Conservation (phyloP, 2,329 filamentous ascomycete genomes). For the Cordyceps fumosorosea region DNA sequence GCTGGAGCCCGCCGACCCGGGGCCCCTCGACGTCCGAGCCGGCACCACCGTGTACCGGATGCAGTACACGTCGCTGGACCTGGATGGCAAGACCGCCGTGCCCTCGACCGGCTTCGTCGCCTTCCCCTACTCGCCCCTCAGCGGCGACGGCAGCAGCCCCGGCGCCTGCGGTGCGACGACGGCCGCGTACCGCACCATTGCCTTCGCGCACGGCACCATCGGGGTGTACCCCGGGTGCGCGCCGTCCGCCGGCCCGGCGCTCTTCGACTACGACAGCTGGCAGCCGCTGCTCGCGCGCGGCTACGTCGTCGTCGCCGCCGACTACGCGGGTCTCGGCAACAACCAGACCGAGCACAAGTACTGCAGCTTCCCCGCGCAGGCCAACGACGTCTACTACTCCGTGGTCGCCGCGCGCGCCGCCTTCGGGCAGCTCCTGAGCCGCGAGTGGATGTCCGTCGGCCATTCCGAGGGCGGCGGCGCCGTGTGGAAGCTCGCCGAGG, state of each 20-base stretch:
- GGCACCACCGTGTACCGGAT: conserved; percentile 16
- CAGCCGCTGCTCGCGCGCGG: conserved; percentile 9
- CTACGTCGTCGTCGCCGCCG: conserved; percentile 18
- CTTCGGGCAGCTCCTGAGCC: conserved; percentile 9
- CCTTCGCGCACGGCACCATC: conserved; percentile 17
- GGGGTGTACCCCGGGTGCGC: conserved; percentile 16
- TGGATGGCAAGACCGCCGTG: conserved; percentile 10
- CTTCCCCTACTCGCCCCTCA: background rate
- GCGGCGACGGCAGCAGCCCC: too few relatives aligned
- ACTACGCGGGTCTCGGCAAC: conserved; percentile 19
- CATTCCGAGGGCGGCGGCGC: conserved; percentile 18
- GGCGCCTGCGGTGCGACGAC: too few relatives aligned
- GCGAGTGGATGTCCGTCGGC: conserved; percentile 15
- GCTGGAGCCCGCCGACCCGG: conserved; percentile 13
- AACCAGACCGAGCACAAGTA: conserved; percentile 18
- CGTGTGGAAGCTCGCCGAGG: conserved; percentile 18
- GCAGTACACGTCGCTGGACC: conserved; percentile 18
- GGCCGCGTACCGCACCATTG: conserved; percentile 6
- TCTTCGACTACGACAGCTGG: conserved; percentile 16
- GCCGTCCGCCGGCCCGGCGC: conserved; percentile 12
- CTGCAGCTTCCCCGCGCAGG: conserved; percentile 13
- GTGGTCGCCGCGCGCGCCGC: conserved; percentile 11
- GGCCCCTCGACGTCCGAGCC: conserved; percentile 8
- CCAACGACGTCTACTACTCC: conserved; percentile 16
- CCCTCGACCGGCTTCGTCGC: conserved; percentile 16